Evolutionary conservation across 2,329 filamentous ascomycete species (phyloP), one percentile per base, ranked within the genome.

Genomic region (Alternaria sp.): DNA sequence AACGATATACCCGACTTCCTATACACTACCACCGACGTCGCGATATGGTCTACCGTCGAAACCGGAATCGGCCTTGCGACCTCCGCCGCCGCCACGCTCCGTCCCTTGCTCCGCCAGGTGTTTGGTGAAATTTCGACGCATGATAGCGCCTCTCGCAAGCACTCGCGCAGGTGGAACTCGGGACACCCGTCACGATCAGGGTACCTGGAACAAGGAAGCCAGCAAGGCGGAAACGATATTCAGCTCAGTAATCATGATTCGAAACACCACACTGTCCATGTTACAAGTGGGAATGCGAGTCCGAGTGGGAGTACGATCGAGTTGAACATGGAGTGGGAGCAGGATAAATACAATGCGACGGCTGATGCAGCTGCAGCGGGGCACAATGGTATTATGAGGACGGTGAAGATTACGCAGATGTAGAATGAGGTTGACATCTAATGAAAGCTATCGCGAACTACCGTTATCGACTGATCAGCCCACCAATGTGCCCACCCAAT

Each of bases 21-120:
- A 23, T 68, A 68, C 47, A 60, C 61, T 14, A 69, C 66, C 12
- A 64, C 53, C 25, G 66, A 67, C 49, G 60, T 69, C 25, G 67
- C 67, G n/a, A 68, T 66, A 49, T 68, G 66, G 63, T 66, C 63
- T 14, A 66, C 65, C 20, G 63, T 59, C 59, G 66, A 68, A 49
- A 68, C 66, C 15, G 66, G 66, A 43, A 68, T 68, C 23, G 66
- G 64, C 14, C 56, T 68, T 23, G 66, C 66, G 28, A 53, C 66
- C 33, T 68, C 66, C 11, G 66, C 66, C 25, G 64, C 60, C 28
- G 66, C 66, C 5, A 68, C 66, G 20, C 50, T 68, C 21, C 59
- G 66, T 3, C 66, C 66, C 20, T 54, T 68, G 20, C 66, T 68
- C 26, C 64, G 66, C n/a, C 51, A 63, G 23, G 61, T 66, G 20